Percentiles rank a stretch among this genome's conserved stretches.
phyloP scores from a whole-genome alignment of 768 basidiomycete genomes.

The Tricholoma sp. region DNA sequence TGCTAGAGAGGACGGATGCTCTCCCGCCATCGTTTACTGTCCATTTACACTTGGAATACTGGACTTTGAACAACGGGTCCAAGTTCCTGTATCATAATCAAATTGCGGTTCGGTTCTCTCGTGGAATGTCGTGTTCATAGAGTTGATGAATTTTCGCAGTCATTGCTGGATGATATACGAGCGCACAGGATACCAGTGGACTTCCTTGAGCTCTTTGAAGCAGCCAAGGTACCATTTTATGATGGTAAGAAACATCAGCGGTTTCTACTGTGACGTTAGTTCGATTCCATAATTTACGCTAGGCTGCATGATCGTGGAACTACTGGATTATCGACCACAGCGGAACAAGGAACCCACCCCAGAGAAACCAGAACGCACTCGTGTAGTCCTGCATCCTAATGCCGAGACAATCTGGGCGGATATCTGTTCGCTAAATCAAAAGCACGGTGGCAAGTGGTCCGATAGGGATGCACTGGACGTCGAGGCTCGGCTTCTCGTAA shows the following conservation, averaged over 20 bases:
- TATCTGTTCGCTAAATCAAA: constrained; percentile 64
- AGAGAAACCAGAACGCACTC: constrained; percentile 57
- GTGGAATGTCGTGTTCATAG: not conserved
- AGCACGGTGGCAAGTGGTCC: constrained; percentile 53
- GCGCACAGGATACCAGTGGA: constrained; percentile 82
- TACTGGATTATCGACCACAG: constrained; percentile 69
- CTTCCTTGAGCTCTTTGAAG: constrained; percentile 77
- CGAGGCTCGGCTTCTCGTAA: constrained; percentile 69
- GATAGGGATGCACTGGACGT: constrained; percentile 70
- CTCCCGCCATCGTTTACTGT: constrained; percentile 73
- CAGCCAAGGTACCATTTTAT: constrained; percentile 71
- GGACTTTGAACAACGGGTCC: constrained; percentile 76
- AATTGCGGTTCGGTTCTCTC: constrained; percentile 45
- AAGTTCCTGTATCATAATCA: constrained; percentile 81
- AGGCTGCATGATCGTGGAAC: constrained; percentile 87
- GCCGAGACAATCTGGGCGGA: constrained; percentile 78
- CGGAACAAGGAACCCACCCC: constrained; percentile 51
- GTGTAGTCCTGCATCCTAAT: constrained; percentile 74
- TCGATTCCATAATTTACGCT: not conserved
- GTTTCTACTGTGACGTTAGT: not conserved
- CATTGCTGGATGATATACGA: constrained; percentile 77
- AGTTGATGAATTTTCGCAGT: constrained; percentile 33
- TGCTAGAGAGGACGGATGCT: constrained; percentile 52
- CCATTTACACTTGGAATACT: constrained; percentile 73
- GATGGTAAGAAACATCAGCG: constrained; percentile 51